These are phyloP conservation scores for Serendipita sp. DNA, from an alignment of 768 basidiomycete genomes.

Conservation along the genomic window DNA sequence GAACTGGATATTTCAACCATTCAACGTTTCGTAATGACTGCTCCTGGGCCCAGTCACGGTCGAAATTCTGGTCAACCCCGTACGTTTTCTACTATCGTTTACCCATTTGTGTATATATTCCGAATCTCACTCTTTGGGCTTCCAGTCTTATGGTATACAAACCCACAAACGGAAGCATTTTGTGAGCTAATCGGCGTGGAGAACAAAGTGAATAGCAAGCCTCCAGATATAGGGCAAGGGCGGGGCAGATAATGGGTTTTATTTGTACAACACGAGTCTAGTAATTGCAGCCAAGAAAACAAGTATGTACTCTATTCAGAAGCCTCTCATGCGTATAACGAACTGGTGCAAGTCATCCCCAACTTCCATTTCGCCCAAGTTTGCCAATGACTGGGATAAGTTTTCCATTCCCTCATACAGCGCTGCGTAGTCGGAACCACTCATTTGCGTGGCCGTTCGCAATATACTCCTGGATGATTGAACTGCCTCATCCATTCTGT, in stretches of 20 bases:
- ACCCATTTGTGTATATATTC: not conserved
- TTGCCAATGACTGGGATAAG: too few species aligned
- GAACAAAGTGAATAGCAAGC: constrained; percentile 41
- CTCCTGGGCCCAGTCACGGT: constrained; percentile 33
- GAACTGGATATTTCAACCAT: constrained; percentile 31
- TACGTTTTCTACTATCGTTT: constrained; percentile 16
- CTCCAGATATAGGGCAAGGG: not conserved
- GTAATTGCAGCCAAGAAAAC: too few species aligned
- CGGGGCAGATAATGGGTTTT: too few species aligned
- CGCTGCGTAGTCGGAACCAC: too few species aligned
- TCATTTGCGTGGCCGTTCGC: too few species aligned
- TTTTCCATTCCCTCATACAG: too few species aligned
- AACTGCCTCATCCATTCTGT: not conserved
- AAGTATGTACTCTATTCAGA: too few species aligned
- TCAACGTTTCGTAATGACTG: constrained; percentile 55
- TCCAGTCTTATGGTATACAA: constrained; percentile 60
- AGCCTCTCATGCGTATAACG: too few species aligned
- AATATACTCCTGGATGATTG: not conserved
- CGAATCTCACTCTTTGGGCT: not conserved
- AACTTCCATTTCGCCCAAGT: too few species aligned
- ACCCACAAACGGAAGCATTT: constrained; percentile 81
- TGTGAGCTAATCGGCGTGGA: constrained; percentile 61
- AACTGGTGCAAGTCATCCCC: too few species aligned
- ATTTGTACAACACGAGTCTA: too few species aligned
- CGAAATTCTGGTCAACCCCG: constrained; percentile 24